phyloP scores from a whole-genome alignment of 208 protist genomes.

The Trypanosoma melophagium region DNA sequence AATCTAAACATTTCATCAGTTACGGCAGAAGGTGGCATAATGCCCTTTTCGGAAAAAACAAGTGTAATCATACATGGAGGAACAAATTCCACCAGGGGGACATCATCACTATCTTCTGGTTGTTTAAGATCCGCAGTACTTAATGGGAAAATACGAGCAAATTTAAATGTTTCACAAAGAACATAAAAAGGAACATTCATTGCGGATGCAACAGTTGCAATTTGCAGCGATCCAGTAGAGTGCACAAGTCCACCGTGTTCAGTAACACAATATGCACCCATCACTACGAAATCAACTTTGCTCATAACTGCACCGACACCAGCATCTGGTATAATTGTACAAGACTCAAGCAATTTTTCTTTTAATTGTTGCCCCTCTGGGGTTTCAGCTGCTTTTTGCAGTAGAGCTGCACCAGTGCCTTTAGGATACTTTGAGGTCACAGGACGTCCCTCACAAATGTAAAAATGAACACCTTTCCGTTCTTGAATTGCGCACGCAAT shows the following conservation, averaged over 20 bases:
- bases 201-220: conserved; percentile 94
- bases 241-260: conserved; percentile 99
- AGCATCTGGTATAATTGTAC: conserved; percentile 89
- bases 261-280: conserved; percentile 97
- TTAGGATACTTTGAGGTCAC: conserved; percentile 43
- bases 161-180: conserved; percentile 98
- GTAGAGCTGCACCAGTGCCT: conserved; percentile 52
- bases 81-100: conserved; percentile 87
- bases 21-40: conserved; percentile 98
- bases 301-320: conserved; percentile 83
- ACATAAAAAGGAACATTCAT: conserved; percentile 98
- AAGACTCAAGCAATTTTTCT: conserved; percentile 60
- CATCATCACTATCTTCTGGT: conserved; percentile 50
- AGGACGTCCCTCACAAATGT: conserved; percentile 77
- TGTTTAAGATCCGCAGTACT: conserved; percentile 92
- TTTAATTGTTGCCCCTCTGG: conserved; percentile 59
- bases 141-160: conserved; percentile 96
- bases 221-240: conserved; percentile 96
- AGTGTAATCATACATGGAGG: conserved; percentile 89
- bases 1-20: conserved; percentile 98
- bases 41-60: conserved; percentile 98
- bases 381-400: conserved; percentile 54
- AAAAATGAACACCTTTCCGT: conserved; percentile 83
- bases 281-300: conserved; percentile 96
- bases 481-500: conserved; percentile 82